Evolutionary conservation across 768 basidiomycete genomes (phyloP), one percentile per base, ranked within the genome.

Genomic region (Basidioascus undulatus): DNA sequence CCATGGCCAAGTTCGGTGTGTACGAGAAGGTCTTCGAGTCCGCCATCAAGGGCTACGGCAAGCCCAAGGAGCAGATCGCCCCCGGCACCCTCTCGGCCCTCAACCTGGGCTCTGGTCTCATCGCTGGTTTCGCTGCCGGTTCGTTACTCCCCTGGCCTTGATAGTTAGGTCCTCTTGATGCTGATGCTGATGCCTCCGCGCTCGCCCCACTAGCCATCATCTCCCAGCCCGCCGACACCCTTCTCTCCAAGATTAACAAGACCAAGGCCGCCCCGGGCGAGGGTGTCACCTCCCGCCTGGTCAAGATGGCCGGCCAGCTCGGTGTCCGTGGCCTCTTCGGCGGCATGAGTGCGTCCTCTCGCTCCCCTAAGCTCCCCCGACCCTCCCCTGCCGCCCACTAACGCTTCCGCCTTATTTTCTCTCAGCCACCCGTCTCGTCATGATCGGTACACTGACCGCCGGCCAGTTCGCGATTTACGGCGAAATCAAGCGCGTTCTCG

Each of bases 1-100:
- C 86, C 54, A 87, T 92, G 84, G 84, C 84, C 66, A 92, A 92
- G 64, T 92, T 92, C 72, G n/a, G n/a, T n/a, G n/a, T n/a, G n/a
- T 87, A 75, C 59, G 82, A 86, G 60, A 24, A 45, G 37, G 43
- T 41, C 42, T 44, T 41, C 33, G 46, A 76, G 49, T 71, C 78
- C 55, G 77, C 83, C 59, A 76, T 86, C 63, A 68, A 74, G 10
- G 64, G 69, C 12, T 81, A 82, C 60, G 60, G 69, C 62, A 75
- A 83, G 65, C 59, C 68, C 48, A 86, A 61, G 52, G 49, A 75
- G 35, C 80, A 87, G 57, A 80, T 94, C 46, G 49, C 55, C 23
- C 52, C 53, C 35, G 50, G 51, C 38, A 53, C 56, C 44, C 37
- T 46, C 40, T 57, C 56, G 52, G 74, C 76, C 48, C 62, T 89